These are phyloP conservation scores for Rhodosporidiobolus odoratus DNA, from an alignment of 768 basidiomycete genomes.

Conservation along the genomic window DNA sequence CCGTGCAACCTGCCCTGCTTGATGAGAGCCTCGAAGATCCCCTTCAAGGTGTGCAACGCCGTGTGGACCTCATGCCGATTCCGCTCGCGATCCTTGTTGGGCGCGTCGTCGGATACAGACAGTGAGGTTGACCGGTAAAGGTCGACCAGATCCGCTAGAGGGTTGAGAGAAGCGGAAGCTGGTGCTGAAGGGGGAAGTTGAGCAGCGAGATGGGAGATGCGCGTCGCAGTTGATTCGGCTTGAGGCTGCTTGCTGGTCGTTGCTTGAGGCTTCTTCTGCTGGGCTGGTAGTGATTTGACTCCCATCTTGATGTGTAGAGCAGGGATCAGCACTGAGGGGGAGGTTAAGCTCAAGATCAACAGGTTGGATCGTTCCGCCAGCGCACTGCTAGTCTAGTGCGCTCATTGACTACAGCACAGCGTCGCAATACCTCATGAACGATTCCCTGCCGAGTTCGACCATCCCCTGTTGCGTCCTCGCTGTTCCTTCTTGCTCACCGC, in stretches of 20 bases:
- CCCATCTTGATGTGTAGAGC: constrained; percentile 6
- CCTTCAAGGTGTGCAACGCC: constrained; percentile 36
- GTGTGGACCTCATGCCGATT: constrained; percentile 37
- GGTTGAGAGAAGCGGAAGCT: constrained; percentile 31
- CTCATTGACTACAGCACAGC: too few relatives aligned
- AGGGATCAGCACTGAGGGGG: neutral
- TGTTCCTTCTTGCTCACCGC: too few relatives aligned
- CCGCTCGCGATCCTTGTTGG: constrained; percentile 13
- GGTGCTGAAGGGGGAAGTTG: constrained; percentile 34
- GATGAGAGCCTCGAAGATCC: constrained; percentile 61
- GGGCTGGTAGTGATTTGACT: constrained; percentile 2
- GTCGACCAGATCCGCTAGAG: constrained; percentile 34
- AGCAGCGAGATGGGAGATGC: constrained; percentile 30
- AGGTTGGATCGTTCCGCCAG: too few relatives aligned
- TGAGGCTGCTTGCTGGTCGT: neutral
- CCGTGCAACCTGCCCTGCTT: constrained; percentile 56
- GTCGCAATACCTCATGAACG: too few relatives aligned
- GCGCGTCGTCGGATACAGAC: neutral
- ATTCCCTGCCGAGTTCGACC: too few relatives aligned
- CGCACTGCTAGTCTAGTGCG: too few relatives aligned
- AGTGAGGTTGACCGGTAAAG: constrained; percentile 11
- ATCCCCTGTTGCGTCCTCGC: too few relatives aligned
- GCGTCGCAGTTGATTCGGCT: neutral
- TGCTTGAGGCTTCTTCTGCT: neutral
- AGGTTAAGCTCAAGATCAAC: too few relatives aligned